Percentiles rank a stretch among this genome's conserved stretches.
These are phyloP conservation scores for Phytophthora pisi DNA, from an alignment of 352 stramenopile genomes.

Conservation along the genomic window DNA sequence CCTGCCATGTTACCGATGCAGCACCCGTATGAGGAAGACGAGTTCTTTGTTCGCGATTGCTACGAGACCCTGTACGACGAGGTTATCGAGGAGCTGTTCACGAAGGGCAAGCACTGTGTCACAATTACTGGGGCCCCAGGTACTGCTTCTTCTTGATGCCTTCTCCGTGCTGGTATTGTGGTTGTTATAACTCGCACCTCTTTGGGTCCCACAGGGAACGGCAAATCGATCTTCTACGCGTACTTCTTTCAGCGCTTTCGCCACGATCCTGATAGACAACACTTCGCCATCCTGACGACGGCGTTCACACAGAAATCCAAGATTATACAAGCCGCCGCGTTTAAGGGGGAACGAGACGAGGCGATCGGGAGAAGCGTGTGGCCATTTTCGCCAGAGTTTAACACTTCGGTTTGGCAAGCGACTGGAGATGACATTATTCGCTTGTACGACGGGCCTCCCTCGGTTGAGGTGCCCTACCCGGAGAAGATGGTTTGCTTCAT, in stretches of 20 bases:
- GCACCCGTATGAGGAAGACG: neutral
- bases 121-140: neutral
- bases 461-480: neutral
- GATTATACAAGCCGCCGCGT: neutral
- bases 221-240: constrained; percentile 1
- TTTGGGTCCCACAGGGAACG: neutral
- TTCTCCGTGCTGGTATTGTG: neutral
- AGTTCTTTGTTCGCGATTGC: neutral
- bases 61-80: neutral
- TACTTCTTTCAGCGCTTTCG: constrained; percentile 15
- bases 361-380: neutral
- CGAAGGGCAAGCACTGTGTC: neutral
- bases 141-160: neutral
- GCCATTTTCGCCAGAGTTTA: neutral
- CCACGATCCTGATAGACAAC: neutral
- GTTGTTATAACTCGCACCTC: neutral
- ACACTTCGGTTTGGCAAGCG: neutral
- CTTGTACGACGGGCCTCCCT: constrained; percentile 1
- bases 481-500: constrained; percentile 8
- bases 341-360: constrained; percentile 1
- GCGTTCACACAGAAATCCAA: neutral
- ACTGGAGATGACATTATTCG: constrained; percentile 1
- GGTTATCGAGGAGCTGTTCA: neutral
- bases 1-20: neutral
- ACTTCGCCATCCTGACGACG: constrained; percentile 1